phyloP scores from a whole-genome alignment of 2,329 filamentous ascomycete species.

The Lasiodiplodia sp. region DNA sequence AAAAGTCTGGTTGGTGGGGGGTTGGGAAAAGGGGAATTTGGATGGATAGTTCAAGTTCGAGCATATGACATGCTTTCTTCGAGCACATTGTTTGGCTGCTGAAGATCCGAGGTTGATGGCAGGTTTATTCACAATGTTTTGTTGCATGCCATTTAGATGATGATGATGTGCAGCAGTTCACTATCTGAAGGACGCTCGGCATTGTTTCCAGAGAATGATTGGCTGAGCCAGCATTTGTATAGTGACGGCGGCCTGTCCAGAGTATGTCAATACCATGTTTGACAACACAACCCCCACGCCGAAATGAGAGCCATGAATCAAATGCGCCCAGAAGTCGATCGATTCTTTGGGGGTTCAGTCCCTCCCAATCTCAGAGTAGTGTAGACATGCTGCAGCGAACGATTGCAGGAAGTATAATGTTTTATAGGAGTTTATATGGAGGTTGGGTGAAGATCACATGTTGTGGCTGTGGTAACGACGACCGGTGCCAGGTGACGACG shows the following conservation, averaged over 20 bases:
- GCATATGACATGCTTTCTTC: too few species aligned
- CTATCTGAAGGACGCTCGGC: background rate
- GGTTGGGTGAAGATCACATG: background rate
- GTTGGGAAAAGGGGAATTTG: too few species aligned
- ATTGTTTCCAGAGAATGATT: background rate
- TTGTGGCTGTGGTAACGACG: too few species aligned
- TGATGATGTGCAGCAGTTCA: background rate
- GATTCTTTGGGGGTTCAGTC: too few species aligned
- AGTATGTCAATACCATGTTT: background rate
- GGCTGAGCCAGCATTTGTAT: background rate
- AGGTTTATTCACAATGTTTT: background rate
- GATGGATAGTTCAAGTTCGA: too few species aligned
- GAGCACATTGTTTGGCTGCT: too few species aligned
- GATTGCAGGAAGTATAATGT: background rate
- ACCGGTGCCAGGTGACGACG: background rate
- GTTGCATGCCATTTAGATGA: background rate
- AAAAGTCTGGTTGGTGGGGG: too few species aligned
- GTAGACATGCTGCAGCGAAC: background rate
- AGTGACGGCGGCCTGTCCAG: too few species aligned
- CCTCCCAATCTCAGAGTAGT: background rate
- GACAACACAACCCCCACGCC: background rate
- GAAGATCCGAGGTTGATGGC: too few species aligned
- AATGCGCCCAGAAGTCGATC: too few species aligned
- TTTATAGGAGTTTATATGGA: background rate
- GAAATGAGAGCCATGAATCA: too few species aligned